Evolutionary conservation across 768 basidiomycete species (phyloP), one percentile per base, ranked within the genome.

Genomic region (Hypholoma sublateritium): DNA sequence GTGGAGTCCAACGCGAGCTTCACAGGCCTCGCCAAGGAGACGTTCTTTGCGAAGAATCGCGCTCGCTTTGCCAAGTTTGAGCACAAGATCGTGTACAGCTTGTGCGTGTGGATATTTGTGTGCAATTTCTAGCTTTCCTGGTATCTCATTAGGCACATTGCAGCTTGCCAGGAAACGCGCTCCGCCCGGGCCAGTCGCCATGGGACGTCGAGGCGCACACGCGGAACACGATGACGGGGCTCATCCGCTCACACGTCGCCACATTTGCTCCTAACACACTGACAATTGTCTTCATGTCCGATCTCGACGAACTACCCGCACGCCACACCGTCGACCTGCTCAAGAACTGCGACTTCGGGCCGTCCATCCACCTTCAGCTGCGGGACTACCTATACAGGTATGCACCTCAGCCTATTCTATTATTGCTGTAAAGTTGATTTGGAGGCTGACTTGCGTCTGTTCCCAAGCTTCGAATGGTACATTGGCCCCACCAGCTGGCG

Each of bases 1-100:
- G 72, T 86, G 50, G 85, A 86, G 65, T 82, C 80, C 48, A 83
- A 84, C 63, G 75, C 75, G 16, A 86, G 84, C 13, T 86, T 87
- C 67, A 85, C 85, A 4, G 85, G 85, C 3, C 60, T 81, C 32
- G 76, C 79, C 5, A 86, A 87, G 66, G 73, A 77, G 39, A 77
- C 77, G 1, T 76, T 75, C 57, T 84, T 86, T 61, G 69, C 73
- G 1, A 71, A 76, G 28, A 77, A 83, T 57, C 75, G 76, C 5
- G 64, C 64, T 4, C 71, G 77, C 28, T 85, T 84, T 60, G 63
- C 72, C 16, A 77, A 76, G 60, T 86, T 82, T 63, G 71, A 77
- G 36, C 65, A 77, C 57, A 84, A 83, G 68, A 81, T 88, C 58
- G 72, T 77, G 16, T 83, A 86, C 66, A 62, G 67, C 16, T 76